phyloP scores from a whole-genome alignment of 2,329 filamentous ascomycete genomes.

The Diaporthe humulicola region DNA sequence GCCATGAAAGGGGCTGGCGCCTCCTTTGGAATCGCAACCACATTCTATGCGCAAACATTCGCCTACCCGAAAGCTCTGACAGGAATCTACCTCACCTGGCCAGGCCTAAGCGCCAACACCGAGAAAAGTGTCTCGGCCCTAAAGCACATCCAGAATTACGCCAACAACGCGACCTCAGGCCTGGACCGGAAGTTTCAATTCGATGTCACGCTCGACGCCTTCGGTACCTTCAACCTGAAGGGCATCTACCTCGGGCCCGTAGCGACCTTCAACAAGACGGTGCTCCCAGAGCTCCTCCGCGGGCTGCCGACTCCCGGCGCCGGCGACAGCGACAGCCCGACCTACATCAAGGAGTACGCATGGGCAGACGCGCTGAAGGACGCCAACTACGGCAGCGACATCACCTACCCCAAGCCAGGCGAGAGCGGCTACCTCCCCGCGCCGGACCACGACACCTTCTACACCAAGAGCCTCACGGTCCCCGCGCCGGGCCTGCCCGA shows the following conservation, averaged over 20 bases:
- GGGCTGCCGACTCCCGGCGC: constrained; percentile 42
- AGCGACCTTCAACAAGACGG: constrained; percentile 42
- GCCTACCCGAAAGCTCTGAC: constrained; percentile 46
- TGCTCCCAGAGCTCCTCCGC: constrained; percentile 46
- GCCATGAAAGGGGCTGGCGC: constrained; percentile 57
- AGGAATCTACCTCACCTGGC: constrained; percentile 53
- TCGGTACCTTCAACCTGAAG: constrained; percentile 45
- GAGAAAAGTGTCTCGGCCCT: constrained; percentile 43
- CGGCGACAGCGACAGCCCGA: constrained; percentile 44
- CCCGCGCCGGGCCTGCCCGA: constrained; percentile 42
- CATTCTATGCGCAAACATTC: constrained; percentile 52
- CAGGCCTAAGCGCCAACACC: constrained; percentile 39
- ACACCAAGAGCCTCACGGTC: constrained; percentile 51
- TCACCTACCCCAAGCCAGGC: constrained; percentile 16
- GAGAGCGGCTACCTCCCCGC: constrained; percentile 1
- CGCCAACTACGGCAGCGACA: constrained; percentile 28
- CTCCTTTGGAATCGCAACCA: constrained; percentile 54
- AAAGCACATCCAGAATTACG: constrained; percentile 49
- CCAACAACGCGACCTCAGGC: constrained; percentile 45
- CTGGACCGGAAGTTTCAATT: constrained; percentile 50
- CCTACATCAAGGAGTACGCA: constrained; percentile 39
- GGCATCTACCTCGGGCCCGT: constrained; percentile 51
- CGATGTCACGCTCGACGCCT: constrained; percentile 43
- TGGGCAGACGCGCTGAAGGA: constrained; percentile 26
- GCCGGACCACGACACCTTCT: constrained; percentile 47